Conservation (phyloP, 805 yeast species). For the Sugiyamaella marilandica region DNA sequence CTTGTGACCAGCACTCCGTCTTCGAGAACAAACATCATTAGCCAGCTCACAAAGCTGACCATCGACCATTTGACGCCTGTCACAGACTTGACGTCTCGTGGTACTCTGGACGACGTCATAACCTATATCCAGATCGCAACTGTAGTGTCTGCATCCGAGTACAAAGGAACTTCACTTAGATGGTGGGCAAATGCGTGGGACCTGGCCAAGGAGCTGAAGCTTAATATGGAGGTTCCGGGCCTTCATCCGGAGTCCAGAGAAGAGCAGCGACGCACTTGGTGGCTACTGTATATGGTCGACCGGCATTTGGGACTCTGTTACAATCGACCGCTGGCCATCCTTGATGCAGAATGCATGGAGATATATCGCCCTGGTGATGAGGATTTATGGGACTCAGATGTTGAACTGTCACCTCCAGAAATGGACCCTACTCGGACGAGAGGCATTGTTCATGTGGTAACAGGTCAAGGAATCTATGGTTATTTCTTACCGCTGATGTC, state of each 20-base stretch:
- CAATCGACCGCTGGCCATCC: constrained; percentile 32
- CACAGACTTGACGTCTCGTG: constrained; percentile 22
- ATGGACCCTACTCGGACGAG: constrained; percentile 28
- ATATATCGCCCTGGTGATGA: constrained; percentile 36
- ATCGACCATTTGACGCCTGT: constrained; percentile 25
- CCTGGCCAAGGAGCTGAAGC: constrained; percentile 30
- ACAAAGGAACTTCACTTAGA: constrained; percentile 29
- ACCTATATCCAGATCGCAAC: constrained; percentile 32
- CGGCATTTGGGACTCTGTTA: constrained; percentile 37
- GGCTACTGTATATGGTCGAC: constrained; percentile 40
- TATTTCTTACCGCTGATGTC: constrained; percentile 36
- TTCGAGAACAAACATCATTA: constrained; percentile 24
- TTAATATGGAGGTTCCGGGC: constrained; percentile 25
- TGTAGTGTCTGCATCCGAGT: constrained; percentile 31
- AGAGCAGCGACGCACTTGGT: constrained; percentile 40
- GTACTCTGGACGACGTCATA: constrained; percentile 30
- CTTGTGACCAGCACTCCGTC: constrained; percentile 27
- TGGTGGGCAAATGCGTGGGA: constrained; percentile 33
- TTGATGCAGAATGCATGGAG: constrained; percentile 32
- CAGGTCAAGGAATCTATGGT: constrained; percentile 37
- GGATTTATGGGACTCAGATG: constrained; percentile 30
- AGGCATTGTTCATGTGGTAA: constrained; percentile 27
- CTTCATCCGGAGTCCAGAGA: constrained; percentile 31
- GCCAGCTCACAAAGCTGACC: constrained; percentile 23
- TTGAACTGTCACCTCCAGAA: constrained; percentile 29